Base-by-base conservation (phyloP, 23 red algal genomes). In the Gracilaria domingensis region DNA sequence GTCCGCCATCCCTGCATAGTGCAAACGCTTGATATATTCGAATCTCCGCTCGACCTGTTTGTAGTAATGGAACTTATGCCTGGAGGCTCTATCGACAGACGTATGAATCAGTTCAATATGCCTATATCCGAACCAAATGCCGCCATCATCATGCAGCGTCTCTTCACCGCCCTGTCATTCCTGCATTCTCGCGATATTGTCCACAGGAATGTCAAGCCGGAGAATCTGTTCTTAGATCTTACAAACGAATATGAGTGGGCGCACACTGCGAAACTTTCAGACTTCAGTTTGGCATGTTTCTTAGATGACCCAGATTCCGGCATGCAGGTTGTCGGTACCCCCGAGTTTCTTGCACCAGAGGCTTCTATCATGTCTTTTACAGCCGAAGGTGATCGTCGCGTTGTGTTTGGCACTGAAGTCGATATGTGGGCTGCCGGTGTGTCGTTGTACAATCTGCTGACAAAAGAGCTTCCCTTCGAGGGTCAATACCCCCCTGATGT, bases 361-460 rank as follows among this genome's bases (percentile, higher is more conserved):
- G 88, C 95, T 53, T 58, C 89, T 18, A 50, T 83, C 62, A 92
- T 92, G 89, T 42, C 80, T 7, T 73, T 55, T 37, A 83, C 59
- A 4, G 29, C 61, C 24, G 62, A 84, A 20, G 89, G 89, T 16
- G 50, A 93, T 21, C 76, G 91, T 34, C 56, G 51, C 11, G 77
- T 89, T 40, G 75, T 83, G 24, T 87, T 96, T 71, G 95, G 97
- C 45, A 93, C 88, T 16, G 86, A 91, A 47, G 86, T 95, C 5
- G 97, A 99, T 70, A 91, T 99, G 79, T 99, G 97, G 97, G 82
- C 93, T 37, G 86, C 83, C 25, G 97, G 97, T 50, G 97, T 99
- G 9, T 88, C 95, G 4, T 55, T 99, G 83, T 99, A 96, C 79
- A 95, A 82, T 12, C 90, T 99, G 60, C 91, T 99, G 28, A 54